A percentile compares a stretch with the other conserved stretches of the same genome.
Conservation (phyloP, 2,329 filamentous ascomycete genomes). For the Pseudogymnoascus sp. region DNA sequence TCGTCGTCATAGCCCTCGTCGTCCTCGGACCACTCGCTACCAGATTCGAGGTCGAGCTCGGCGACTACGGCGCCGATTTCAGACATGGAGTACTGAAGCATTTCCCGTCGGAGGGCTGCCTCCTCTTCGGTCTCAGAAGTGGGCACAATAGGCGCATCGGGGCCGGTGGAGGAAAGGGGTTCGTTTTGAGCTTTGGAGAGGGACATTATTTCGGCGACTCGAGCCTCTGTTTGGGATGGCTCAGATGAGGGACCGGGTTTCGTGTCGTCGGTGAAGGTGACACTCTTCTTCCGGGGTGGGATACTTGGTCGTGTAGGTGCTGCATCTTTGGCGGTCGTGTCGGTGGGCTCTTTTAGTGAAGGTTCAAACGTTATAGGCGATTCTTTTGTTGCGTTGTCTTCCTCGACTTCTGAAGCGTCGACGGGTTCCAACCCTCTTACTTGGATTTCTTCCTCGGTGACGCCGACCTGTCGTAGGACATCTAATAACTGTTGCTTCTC, state of each 20-base stretch:
- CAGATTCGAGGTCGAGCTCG: slow-evolving; percentile 76
- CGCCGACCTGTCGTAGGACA: slow-evolving; percentile 67
- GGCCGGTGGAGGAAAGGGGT: slow-evolving; percentile 20
- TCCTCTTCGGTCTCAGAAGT: slow-evolving; percentile 73
- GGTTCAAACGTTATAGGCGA: background rate
- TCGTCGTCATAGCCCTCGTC: slow-evolving; percentile 45
- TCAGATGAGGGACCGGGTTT: slow-evolving; percentile 33
- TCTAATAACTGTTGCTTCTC: slow-evolving; percentile 60
- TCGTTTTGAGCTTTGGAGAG: slow-evolving; percentile 47
- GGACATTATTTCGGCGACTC: slow-evolving; percentile 48
- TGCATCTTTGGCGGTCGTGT: background rate
- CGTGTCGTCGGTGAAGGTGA: slow-evolving; percentile 55
- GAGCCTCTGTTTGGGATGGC: slow-evolving; percentile 24
- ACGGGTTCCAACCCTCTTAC: background rate
- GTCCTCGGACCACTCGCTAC: slow-evolving; percentile 45
- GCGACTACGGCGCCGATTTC: slow-evolving; percentile 90
- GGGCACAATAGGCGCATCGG: slow-evolving; percentile 47
- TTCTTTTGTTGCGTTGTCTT: background rate
- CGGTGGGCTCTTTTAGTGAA: background rate
- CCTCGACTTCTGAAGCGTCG: background rate
- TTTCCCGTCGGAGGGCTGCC: slow-evolving; percentile 69
- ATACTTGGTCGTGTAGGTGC: background rate
- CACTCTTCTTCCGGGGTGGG: slow-evolving; percentile 42
- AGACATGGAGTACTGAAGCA: slow-evolving; percentile 81
- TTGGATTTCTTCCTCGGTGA: slow-evolving; percentile 35